phyloP scores from a whole-genome alignment of 257 asterid genomes.

The Oldenlandia corymbosa region DNA sequence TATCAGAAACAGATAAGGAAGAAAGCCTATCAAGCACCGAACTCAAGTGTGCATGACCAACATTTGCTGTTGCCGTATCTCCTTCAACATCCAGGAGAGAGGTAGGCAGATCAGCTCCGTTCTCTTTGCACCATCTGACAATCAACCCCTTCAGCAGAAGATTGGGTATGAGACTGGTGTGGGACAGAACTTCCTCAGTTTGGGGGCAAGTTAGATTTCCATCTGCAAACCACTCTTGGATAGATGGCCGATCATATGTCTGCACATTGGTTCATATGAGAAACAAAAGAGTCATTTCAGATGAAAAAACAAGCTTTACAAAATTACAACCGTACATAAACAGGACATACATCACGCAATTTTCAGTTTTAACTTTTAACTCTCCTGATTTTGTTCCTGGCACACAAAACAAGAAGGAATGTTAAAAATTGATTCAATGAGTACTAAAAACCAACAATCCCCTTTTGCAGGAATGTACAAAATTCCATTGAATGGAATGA shows the following conservation, averaged over 20 bases:
- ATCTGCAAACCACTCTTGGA: constrained; percentile 43
- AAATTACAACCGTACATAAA: too few species aligned
- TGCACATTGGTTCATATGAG: constrained; percentile 16
- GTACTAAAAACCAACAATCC: not conserved
- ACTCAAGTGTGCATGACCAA: constrained; percentile 19
- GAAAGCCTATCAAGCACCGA: constrained; percentile 34
- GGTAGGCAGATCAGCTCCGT: constrained; percentile 17
- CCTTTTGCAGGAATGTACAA: not conserved
- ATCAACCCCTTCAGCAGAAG: constrained; percentile 36
- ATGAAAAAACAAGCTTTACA: too few species aligned
- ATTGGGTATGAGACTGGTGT: constrained; percentile 41
- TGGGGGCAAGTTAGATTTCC: constrained; percentile 44
- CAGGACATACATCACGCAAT: too few species aligned
- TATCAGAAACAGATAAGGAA: constrained; percentile 22
- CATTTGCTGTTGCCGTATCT: constrained; percentile 5
- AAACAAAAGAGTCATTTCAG: not conserved
- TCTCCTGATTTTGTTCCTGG: too few species aligned
- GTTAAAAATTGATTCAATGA: not conserved
- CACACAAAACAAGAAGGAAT: not conserved
- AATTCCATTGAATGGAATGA: not conserved
- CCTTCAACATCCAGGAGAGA: constrained; percentile 14
- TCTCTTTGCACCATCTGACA: constrained; percentile 30
- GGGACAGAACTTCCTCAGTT: constrained; percentile 30
- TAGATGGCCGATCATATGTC: constrained; percentile 42
- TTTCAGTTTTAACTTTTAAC: too few species aligned